Base-by-base conservation (phyloP, 495 filamentous ascomycete genomes). In the Aspergillus sparsus region DNA sequence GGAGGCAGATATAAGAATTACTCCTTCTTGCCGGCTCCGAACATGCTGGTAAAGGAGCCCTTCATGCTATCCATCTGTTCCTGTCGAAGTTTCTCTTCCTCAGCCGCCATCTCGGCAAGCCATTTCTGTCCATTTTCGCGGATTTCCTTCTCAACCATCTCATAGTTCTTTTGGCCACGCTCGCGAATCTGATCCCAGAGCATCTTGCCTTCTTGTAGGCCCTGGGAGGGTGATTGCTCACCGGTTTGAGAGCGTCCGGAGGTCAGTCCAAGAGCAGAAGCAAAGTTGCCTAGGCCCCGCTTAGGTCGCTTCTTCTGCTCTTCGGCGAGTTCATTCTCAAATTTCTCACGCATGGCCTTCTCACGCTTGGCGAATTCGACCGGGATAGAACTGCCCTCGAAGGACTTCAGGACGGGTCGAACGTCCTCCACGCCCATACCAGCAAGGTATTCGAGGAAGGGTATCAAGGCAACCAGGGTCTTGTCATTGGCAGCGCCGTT, bases 371-470 rank as follows among this genome's bases (percentile, higher is more conserved):
- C 87, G 61, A 96, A 98, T 68, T 98, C 94, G 5, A 83, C 81
- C 15, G 94, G 90, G 59, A 98, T 96, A 64, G 89, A 76, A 57
- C 82, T 87, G 61, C 92, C 93, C 45, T 93, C 85, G 69, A 96
- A 98, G 6, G 90, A 93, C 68, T 90, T 88, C 69, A 98, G 77
- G 16, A 94, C 87, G 39, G 87, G 82, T 21, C 94, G 87, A 16
- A 93, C 89, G 65, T 98, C 95, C 31, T 83, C 78, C 62, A 89
- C 88, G 54, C 89, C 86, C 91, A 98, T 96, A n/a, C 90, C 90
- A 53, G 90, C 90, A 60, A 98, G 83, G 73, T 95, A 97, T 77
- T 98, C 94, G 33, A 98, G 85, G 84, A 98, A 95, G 8, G 95
- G 93, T 45, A 98, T 93, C 42, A 96, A 76, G 6, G 86, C 82